Base-by-base conservation (phyloP, 306 rosid species). In the Ochetophila trinervis region DNA sequence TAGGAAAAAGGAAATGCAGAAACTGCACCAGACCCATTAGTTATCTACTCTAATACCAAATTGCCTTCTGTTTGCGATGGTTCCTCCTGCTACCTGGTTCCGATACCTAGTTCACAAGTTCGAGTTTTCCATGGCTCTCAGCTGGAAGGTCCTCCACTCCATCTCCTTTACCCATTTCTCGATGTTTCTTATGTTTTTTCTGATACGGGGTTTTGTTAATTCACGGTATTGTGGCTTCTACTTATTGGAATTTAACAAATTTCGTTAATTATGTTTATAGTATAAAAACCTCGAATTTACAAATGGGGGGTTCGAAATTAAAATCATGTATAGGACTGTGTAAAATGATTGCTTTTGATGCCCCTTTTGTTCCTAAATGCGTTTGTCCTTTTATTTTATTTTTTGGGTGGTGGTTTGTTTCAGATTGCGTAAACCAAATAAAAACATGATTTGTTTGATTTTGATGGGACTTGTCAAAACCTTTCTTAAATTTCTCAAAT, bases 81-180 rank as follows among this genome's bases (percentile, higher is more conserved):
- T 81, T 84, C 82, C 93, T 12, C 65, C 65, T 0, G 53, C 79
- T 2, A 74, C 90, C 50, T 82, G 84, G 88, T 53, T 56, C 51
- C 91, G 95, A 8, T 88, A 88, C 82, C 1, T 78, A 53, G 66
- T 60, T 8, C 73, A 70, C 85, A 86, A 71, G 80, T 42, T 83
- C 42, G 87, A 84, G 47, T 87, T 80, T 83, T 77, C 95, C 23
- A 18, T 66, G n/a, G 67, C 84, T 34, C 56, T 79, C 76, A 62
- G 84, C 71, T 70, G 57, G 82, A 87, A 85, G 97, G 97, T 89
- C 35, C 61, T 35, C 64, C 67, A 21, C 34, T 61, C 56, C 23
- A 21, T 35, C 32, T 8, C n/a, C 54, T 68, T 45, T 3, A n/a
- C 40, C 51, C 68, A 53, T 19, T 27, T 60, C n/a, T 6, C 32